These are phyloP conservation scores for Closterium sp. DNA, from an alignment of 139 green algal genomes.

Conservation along the genomic window DNA sequence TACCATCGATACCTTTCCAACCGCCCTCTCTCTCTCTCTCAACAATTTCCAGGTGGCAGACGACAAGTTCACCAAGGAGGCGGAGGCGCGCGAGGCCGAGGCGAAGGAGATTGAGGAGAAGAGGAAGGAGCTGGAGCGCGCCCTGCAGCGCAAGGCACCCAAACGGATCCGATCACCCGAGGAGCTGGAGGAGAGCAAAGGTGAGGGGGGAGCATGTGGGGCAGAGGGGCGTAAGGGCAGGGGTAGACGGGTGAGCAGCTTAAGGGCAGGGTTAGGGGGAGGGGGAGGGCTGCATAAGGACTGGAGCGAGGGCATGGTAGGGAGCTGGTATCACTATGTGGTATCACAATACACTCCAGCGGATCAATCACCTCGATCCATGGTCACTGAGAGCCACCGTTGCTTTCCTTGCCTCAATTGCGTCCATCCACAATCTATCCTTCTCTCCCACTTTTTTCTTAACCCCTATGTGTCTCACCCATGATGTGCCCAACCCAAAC, in stretches of 20 bases:
- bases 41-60: slow-evolving; percentile 25
- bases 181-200: slow-evolving; percentile 27
- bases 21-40: no score
- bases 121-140: slow-evolving; percentile 28
- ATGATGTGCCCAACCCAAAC: not conserved
- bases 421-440: not conserved
- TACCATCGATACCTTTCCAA: no score
- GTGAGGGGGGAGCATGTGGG: not conserved
- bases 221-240: no score
- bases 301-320: not conserved
- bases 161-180: slow-evolving; percentile 28
- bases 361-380: no score
- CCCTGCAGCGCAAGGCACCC: slow-evolving; percentile 20
- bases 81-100: slow-evolving; percentile 15
- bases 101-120: slow-evolving; percentile 21
- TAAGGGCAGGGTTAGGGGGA: not conserved
- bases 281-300: no score
- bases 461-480: no score
- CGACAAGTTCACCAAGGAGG: slow-evolving; percentile 34
- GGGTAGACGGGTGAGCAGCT: not conserved
- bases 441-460: not conserved
- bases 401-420: not conserved
- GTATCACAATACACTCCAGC: no score
- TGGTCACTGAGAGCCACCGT: no score
- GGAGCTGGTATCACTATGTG: not conserved